Conservation (phyloP, 176 grass and related monocot species). For the sorghum (Sorghum bicolor) region DNA sequence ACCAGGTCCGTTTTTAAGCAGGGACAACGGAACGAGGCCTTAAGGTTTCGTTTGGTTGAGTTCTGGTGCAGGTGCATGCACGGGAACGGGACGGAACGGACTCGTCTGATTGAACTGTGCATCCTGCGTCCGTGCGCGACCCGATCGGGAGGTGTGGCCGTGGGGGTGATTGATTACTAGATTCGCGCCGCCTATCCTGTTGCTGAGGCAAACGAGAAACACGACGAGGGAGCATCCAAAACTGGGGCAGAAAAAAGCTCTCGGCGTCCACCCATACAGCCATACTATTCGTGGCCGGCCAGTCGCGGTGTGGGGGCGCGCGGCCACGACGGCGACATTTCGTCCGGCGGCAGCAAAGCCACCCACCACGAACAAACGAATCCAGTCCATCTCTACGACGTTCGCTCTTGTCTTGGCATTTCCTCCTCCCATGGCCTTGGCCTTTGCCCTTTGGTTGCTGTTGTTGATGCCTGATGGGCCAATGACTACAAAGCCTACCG, state of each 20-base stretch:
- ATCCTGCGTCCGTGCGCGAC: not conserved
- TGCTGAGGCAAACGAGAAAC: constrained; percentile 15
- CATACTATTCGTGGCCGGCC: not conserved
- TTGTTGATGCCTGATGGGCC: not conserved
- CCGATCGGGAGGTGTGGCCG: too few relatives aligned
- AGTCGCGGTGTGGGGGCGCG: not conserved
- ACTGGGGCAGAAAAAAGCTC: not conserved
- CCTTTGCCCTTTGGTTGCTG: too few relatives aligned
- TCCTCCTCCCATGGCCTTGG: not conserved
- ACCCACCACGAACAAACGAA: not conserved
- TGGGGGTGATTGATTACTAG: too few relatives aligned
- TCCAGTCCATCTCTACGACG: not conserved
- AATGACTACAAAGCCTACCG: not conserved
- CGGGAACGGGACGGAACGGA: not conserved
- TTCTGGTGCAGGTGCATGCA: not conserved
- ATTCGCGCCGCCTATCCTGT: not conserved
- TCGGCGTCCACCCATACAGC: not conserved
- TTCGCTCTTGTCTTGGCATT: not conserved
- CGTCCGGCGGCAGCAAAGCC: not conserved
- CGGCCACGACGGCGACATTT: not conserved
- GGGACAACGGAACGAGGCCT: too few relatives aligned
- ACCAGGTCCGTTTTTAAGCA: too few relatives aligned
- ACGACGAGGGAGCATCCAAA: constrained; percentile 11
- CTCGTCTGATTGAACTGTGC: not conserved
- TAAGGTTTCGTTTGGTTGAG: too few relatives aligned